Percentiles rank a stretch among this genome's conserved stretches.
Conservation (phyloP, 495 filamentous ascomycete genomes). For the Zalerion maritima region DNA sequence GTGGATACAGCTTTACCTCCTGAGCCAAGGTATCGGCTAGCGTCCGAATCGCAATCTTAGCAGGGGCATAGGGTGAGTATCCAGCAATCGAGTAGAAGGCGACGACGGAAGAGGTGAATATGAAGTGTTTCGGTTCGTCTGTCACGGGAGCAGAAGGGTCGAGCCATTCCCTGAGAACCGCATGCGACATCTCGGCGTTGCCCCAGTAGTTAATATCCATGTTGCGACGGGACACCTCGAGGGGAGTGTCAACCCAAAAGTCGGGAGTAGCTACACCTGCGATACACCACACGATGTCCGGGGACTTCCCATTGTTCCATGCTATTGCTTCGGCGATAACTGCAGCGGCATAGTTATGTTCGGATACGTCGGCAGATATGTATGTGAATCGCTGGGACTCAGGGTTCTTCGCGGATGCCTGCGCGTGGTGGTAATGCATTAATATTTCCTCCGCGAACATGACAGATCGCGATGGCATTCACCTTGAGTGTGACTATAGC, state of each 20-base stretch:
- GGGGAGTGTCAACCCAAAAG: constrained; percentile 60
- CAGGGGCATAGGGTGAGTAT: constrained; percentile 74
- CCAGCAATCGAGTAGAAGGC: constrained; percentile 67
- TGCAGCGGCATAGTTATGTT: constrained; percentile 46
- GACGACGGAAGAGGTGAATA: constrained; percentile 71
- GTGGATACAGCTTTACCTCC: constrained; percentile 69
- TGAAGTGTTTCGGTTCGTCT: constrained; percentile 50
- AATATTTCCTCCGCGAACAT: neutral
- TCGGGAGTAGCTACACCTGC: constrained; percentile 64
- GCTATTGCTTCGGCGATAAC: constrained; percentile 56
- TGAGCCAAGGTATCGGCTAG: constrained; percentile 70
- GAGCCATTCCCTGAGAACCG: constrained; percentile 45
- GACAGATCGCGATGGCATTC: constrained; percentile 6
- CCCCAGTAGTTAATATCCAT: constrained; percentile 92
- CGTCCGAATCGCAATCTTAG: constrained; percentile 72
- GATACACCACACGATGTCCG: constrained; percentile 86
- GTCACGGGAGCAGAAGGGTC: constrained; percentile 25
- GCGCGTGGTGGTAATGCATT: constrained; percentile 9
- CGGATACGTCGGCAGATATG: constrained; percentile 71
- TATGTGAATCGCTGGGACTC: constrained; percentile 62
- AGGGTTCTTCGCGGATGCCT: constrained; percentile 45
- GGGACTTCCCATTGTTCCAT: constrained; percentile 66
- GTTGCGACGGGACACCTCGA: constrained; percentile 52
- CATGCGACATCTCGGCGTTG: constrained; percentile 72
- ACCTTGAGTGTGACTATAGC: constrained; percentile 54